Evolutionary conservation across 306 rosid species (phyloP).

Genomic region (Medicago ruthenica): DNA sequence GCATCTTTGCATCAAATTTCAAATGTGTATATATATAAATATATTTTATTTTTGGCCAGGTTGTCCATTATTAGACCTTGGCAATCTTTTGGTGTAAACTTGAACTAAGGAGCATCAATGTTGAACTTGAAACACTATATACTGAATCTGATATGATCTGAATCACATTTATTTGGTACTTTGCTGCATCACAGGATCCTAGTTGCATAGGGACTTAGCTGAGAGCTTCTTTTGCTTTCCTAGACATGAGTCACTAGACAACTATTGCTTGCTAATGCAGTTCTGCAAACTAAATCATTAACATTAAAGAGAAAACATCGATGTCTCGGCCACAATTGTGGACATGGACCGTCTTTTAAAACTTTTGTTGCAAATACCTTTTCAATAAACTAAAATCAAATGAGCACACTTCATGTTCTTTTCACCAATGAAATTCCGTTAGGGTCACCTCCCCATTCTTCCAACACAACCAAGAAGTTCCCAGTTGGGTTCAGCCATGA

Average conservation of each 20-base stretch:
- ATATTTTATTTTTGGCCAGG: conserved; percentile 44
- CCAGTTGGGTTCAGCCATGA: conserved; percentile 80
- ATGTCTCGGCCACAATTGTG: background rate
- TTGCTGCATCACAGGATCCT: conserved; percentile 43
- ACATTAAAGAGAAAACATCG: background rate
- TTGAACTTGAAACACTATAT: conserved; percentile 32
- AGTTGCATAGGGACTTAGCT: conserved; percentile 52
- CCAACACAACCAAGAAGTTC: conserved; percentile 79
- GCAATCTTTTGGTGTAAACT: conserved; percentile 38
- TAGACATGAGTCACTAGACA: conserved; percentile 50
- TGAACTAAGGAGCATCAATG: conserved; percentile 27
- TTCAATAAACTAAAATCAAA: conserved; percentile 47
- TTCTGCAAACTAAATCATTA: conserved; percentile 46
- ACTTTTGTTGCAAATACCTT: conserved; percentile 48
- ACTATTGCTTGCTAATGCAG: conserved; percentile 53
- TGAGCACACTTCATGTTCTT: conserved; percentile 56
- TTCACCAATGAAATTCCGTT: conserved; percentile 65
- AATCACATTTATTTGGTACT: conserved; percentile 45
- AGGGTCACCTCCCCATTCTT: conserved; percentile 94
- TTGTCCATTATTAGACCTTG: conserved; percentile 31
- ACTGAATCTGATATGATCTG: conserved; percentile 29
- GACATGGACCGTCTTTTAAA: background rate
- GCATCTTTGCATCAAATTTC: conserved; percentile 50
- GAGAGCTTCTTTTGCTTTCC: conserved; percentile 54
- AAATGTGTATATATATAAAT: conserved; percentile 45